Conservation (phyloP, 768 basidiomycete genomes). For the Coprinopsis cinerea region DNA sequence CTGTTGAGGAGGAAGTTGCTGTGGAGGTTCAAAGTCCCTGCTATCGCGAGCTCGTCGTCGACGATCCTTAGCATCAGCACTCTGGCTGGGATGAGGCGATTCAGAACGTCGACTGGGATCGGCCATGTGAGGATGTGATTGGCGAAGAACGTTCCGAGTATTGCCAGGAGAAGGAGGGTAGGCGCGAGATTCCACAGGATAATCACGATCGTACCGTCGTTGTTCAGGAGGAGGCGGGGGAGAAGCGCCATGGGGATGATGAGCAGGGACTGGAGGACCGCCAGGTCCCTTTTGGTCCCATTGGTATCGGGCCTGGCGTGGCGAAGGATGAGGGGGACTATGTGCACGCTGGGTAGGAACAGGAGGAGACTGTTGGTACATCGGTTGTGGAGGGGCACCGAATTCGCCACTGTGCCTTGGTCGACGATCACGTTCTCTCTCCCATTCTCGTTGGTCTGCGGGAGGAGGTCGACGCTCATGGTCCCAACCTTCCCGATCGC, state of each 20-base stretch:
- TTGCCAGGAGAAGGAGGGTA: constrained; percentile 29
- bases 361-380: constrained; percentile 30
- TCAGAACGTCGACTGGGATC: constrained; percentile 46
- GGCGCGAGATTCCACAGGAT: constrained; percentile 34
- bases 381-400: constrained; percentile 27
- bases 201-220: constrained; percentile 57
- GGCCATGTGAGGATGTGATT: constrained; percentile 21
- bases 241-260: constrained; percentile 24
- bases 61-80: constrained; percentile 39
- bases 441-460: constrained; percentile 50
- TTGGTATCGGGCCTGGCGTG: constrained; percentile 44
- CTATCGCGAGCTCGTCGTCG: constrained; percentile 30
- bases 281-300: constrained; percentile 57
- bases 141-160: constrained; percentile 23
- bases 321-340: constrained; percentile 59
- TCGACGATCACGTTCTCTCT: constrained; percentile 36
- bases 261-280: constrained; percentile 25
- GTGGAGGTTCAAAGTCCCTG: constrained; percentile 16
- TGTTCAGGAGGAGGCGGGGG: constrained; percentile 26
- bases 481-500: constrained; percentile 60
- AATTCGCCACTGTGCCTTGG: constrained; percentile 39
- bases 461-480: constrained; percentile 36
- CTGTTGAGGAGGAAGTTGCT: constrained; percentile 8
- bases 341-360: constrained; percentile 36
- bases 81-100: constrained; percentile 45